These are phyloP conservation scores for Tetrapyrgos nigripes DNA, from an alignment of 1,284 basidiomycete genomes.

Conservation along the genomic window DNA sequence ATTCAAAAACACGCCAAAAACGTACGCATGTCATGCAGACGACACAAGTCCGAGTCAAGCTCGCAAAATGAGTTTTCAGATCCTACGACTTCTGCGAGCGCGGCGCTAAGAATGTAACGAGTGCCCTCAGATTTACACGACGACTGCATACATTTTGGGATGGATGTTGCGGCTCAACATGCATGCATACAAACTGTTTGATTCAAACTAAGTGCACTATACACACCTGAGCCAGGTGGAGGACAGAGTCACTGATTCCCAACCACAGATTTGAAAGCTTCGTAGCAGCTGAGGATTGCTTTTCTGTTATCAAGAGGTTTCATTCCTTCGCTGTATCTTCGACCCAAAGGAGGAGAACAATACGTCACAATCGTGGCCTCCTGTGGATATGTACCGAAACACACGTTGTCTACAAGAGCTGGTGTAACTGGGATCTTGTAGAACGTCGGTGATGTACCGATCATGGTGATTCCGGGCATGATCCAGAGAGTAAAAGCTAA, in stretches of 20 bases:
- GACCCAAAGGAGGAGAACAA: slow-evolving; percentile 25
- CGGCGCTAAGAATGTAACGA: too few species aligned
- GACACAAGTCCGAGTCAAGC: too few species aligned
- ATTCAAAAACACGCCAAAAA: too few species aligned
- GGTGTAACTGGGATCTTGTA: slow-evolving; percentile 34
- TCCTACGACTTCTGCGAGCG: too few species aligned
- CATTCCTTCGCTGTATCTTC: slow-evolving; percentile 39
- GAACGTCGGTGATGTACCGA: slow-evolving; percentile 35
- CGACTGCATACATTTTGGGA: too few species aligned
- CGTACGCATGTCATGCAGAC: too few species aligned
- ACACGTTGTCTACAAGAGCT: slow-evolving; percentile 9
- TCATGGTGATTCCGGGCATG: slow-evolving; percentile 38
- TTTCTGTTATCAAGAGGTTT: slow-evolving; percentile 40
- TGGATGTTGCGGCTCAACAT: too few species aligned
- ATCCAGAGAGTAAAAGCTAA: slow-evolving; percentile 21
- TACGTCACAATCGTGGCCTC: slow-evolving; percentile 18
- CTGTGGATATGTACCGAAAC: not conserved
- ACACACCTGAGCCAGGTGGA: too few species aligned
- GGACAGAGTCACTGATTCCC: not conserved
- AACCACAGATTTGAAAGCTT: slow-evolving; percentile 35
- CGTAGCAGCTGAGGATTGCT: slow-evolving; percentile 38
- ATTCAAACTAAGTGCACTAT: too few species aligned
- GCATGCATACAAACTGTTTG: too few species aligned
- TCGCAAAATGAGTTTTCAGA: too few species aligned
- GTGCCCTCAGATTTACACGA: too few species aligned